Evolutionary conservation across 2,329 filamentous ascomycete genomes (phyloP).

Genomic region (Colletotrichum cordylinicola): DNA sequence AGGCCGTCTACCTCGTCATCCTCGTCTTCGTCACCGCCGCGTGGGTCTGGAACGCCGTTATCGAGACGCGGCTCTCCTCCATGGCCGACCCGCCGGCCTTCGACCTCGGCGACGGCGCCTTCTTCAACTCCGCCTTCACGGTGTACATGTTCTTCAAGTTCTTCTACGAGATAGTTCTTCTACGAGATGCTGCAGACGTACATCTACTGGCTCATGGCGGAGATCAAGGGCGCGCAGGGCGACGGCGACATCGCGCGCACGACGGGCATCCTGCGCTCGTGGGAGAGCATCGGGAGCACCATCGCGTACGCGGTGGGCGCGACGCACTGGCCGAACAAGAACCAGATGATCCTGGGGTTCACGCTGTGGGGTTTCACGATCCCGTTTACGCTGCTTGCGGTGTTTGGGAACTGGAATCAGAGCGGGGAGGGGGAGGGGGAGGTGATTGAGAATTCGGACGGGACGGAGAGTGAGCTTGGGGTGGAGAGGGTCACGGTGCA

Average conservation of each 20-base stretch:
- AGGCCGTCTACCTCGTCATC: slow-evolving; percentile 5
- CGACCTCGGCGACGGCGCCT: slow-evolving; percentile 4
- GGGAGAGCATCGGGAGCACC: slow-evolving; percentile 13
- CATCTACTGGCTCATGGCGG: slow-evolving; percentile 18
- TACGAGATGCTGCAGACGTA: slow-evolving; percentile 17
- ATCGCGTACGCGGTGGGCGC: slow-evolving; percentile 7
- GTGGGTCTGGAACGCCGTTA: slow-evolving; percentile 13
- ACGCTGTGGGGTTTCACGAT: slow-evolving; percentile 4
- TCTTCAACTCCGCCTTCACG: slow-evolving; percentile 11
- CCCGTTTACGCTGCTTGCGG: slow-evolving; percentile 11
- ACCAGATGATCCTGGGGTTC: slow-evolving; percentile 11
- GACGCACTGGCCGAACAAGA: slow-evolving; percentile 15
- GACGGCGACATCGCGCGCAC: slow-evolving; percentile 11
- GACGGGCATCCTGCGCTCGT: slow-evolving; percentile 9
- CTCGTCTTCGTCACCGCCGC: slow-evolving; percentile 2
- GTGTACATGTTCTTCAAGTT: slow-evolving; percentile 21
- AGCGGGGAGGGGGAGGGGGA: neutral
- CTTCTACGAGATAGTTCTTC: slow-evolving; percentile 15
- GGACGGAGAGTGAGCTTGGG: neutral
- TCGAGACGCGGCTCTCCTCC: slow-evolving; percentile 6
- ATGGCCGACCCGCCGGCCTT: slow-evolving; percentile 1
- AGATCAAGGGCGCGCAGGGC: slow-evolving; percentile 14
- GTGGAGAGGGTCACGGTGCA: neutral
- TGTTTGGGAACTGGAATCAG: slow-evolving; percentile 13
- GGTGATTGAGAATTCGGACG: neutral